Conservation (phyloP, 306 rosid genomes). For the Castanea sativa region DNA sequence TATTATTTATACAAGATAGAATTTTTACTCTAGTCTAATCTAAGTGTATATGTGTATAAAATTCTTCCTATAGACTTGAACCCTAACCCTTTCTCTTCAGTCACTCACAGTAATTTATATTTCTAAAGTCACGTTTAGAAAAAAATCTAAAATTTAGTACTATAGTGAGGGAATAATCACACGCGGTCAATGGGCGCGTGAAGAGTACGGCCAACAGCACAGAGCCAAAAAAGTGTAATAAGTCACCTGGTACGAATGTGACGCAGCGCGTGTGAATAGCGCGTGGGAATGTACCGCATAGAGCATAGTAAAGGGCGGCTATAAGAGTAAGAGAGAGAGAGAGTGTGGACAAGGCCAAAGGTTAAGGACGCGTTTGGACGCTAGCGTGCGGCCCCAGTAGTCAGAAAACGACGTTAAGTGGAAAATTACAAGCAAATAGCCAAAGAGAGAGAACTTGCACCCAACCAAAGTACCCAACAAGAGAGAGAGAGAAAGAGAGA, state of each 20-base stretch:
- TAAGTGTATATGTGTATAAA: no score
- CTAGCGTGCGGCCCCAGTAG: constrained; percentile 31
- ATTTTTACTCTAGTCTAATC: no score
- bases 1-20: no score
- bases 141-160: not conserved
- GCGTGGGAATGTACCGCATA: constrained; percentile 40
- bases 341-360: constrained; percentile 30
- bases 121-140: no score
- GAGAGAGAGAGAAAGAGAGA: not conserved
- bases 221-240: not conserved
- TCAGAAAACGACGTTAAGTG: constrained; percentile 15
- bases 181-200: not conserved
- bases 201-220: not conserved
- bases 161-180: not conserved
- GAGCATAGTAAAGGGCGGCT: constrained; percentile 74
- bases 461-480: not conserved
- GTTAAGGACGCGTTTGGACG: constrained; percentile 37
- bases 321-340: constrained; percentile 17
- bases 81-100: no score
- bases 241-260: not conserved
- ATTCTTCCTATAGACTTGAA: no score
- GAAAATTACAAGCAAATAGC: not conserved
- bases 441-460: constrained; percentile 8
- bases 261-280: not conserved
- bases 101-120: no score